phyloP scores from a whole-genome alignment of 768 basidiomycete genomes.

The Xerocomus potaroensis region DNA sequence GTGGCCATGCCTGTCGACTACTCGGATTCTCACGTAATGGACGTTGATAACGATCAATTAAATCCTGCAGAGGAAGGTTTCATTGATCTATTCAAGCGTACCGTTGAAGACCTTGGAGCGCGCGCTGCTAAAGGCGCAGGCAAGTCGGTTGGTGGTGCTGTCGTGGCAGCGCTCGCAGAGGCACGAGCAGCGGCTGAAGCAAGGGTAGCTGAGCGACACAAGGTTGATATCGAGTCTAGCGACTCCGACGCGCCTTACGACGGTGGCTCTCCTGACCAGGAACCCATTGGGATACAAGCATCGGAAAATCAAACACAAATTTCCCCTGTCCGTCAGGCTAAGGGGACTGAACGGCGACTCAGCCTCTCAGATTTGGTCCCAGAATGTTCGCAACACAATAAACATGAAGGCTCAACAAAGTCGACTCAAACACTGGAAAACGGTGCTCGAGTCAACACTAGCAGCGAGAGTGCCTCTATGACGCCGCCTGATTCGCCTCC shows the following conservation, averaged over 20 bases:
- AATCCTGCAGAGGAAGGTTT: constrained; percentile 39
- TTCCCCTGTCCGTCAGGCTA: not conserved
- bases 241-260: constrained; percentile 26
- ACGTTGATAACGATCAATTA: constrained; percentile 16
- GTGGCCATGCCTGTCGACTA: not conserved
- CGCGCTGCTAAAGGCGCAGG: constrained; percentile 53
- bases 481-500: constrained; percentile 59
- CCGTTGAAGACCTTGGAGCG: constrained; percentile 62
- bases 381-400: constrained; percentile 25
- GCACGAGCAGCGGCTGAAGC: constrained; percentile 64
- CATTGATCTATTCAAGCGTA: constrained; percentile 65
- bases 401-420: constrained; percentile 22
- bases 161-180: constrained; percentile 57
- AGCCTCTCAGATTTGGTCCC: constrained; percentile 61
- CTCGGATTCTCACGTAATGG: constrained; percentile 24
- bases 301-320: not conserved
- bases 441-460: not conserved
- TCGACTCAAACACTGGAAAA: constrained; percentile 6
- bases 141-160: constrained; percentile 57
- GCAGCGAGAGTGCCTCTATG: constrained; percentile 43
- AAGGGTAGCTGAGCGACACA: constrained; percentile 60
- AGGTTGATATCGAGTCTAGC: constrained; percentile 34
- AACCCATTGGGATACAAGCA: not conserved
- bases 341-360: constrained; percentile 35
- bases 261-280: constrained; percentile 7